Base-by-base conservation (phyloP, 2,329 filamentous ascomycete species). In the Trichoderma simmonsii region DNA sequence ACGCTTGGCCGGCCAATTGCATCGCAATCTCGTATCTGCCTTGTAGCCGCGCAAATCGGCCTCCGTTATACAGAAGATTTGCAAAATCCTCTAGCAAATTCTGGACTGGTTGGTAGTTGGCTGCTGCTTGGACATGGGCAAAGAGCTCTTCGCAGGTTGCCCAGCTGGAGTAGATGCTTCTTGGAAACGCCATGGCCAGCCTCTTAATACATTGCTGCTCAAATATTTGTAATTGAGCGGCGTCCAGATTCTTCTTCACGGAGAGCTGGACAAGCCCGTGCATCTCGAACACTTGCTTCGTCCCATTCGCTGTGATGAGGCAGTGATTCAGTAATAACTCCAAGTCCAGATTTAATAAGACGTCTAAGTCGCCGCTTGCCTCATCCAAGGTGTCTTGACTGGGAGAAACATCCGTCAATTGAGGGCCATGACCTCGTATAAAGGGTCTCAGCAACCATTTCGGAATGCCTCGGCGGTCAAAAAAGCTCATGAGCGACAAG, bases 401-500 rank as follows among this genome's bases (percentile, higher is more conserved):
- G 8, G 7, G 15, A 28, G 66, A 14, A 3, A 24, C 15, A 18
- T 28, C 14, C 4, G 24, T 8, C 34, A 24, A 7, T 21, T 24
- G 64, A 28, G 15, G 6, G 11, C 26, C 39, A 28, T 30, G 26
- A 14, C 6, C 51, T 48, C 4, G 36, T 32, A 8, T 32, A 21
- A 15, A 21, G n/a, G 30, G 24, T 21, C 15, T 21, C 6, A 72
- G 48, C 0, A 63, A 18, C n/a, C n/a, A 48, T 30, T 72, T 48
- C 5, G 81, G 81, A 28, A 86, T 84, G 8, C 79, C 81, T 73
- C 85, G 80, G 26, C 77, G 77, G 65, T 86, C 79, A 73, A 84
- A 86, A 71, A 84, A 82, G 77, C 83, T 84, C 81, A 86, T 82
- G 6, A 86, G 77, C 1, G 82, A 83, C 0, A 87, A 73, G 11